Evolutionary conservation across 176 grass and related monocot genomes (phyloP), one percentile per base, ranked within the genome.

Genomic region (Pontederia crassipes): DNA sequence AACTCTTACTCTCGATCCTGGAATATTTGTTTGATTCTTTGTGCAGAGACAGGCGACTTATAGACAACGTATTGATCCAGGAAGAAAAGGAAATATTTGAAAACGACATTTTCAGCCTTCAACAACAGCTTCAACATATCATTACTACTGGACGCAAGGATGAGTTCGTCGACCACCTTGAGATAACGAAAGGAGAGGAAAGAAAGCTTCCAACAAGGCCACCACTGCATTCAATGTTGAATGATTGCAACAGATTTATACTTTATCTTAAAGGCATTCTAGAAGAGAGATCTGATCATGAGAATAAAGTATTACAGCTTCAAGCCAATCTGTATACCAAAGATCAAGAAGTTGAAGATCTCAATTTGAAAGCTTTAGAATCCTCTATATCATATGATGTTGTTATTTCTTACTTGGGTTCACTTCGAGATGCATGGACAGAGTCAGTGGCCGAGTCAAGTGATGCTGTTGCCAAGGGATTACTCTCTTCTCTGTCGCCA

Each of bases 1-100:
- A 49, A 54, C 18, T 59, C 17, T 5, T 56, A 16, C 15, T 3
- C 1, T 45, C 45, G 10, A 9, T 53, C 40, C 10, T 8, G 17
- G 59, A 48, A 6, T 12, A 12, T 54, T 17, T 64, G 51, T 18
- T 59, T 59, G 49, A 47, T 58, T 79, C 48, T 40, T 46, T 26
- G 28, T 10, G 0, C 49, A 10, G 28, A 64, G 54, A 52, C 51
- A 57, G 52, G 60, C 61, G 47, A 50, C 17, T 9, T 15, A 62
- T 54, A 75, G 56, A 7, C 63, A 57, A 8, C 10, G 57, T 26
- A n/a, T 75, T 78, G 50, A 60, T 87, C 77, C 71, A 97, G 93
- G 87, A 91, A 88, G 93, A 97, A 81, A 88, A 77, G 68, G 92
- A 88, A 17, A 60, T 74, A 40, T 85, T 91, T 78, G 84, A 73